Percentiles rank a stretch among this genome's conserved stretches.
Conservation (phyloP, 768 basidiomycete genomes). For the Gloeopeniophorella convolvens region DNA sequence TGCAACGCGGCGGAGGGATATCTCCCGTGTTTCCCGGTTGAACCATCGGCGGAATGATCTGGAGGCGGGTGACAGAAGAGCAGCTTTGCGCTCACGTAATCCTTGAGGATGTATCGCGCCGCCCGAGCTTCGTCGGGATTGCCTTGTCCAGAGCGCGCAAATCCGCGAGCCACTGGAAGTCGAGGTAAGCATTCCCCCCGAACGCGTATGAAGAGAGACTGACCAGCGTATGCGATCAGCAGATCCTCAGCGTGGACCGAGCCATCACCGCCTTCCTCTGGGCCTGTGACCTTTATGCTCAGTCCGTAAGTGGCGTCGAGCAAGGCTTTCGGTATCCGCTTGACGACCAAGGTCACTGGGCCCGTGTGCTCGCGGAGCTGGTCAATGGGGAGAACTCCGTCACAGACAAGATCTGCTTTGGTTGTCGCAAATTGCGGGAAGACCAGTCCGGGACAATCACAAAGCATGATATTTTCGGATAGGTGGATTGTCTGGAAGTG, state of each 20-base stretch:
- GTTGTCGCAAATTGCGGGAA: slow-evolving; percentile 98
- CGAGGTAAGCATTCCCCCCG: slow-evolving; percentile 7
- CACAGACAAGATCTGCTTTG: slow-evolving; percentile 91
- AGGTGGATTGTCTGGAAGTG: slow-evolving; percentile 98
- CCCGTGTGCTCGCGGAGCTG: slow-evolving; percentile 92
- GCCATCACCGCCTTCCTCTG: slow-evolving; percentile 84
- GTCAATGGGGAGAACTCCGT: slow-evolving; percentile 96
- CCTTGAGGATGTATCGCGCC: slow-evolving; percentile 88
- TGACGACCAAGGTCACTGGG: slow-evolving; percentile 69
- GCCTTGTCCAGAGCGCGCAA: slow-evolving; percentile 88
- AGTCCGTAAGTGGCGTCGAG: slow-evolving; percentile 91
- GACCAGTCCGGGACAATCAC: slow-evolving; percentile 96
- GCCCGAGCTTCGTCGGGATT: slow-evolving; percentile 96
- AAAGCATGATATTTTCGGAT: slow-evolving; percentile 79
- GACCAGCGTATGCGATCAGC: slow-evolving; percentile 87
- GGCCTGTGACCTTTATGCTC: slow-evolving; percentile 50
- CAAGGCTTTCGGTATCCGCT: slow-evolving; percentile 73
- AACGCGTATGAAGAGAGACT: slow-evolving; percentile 29
- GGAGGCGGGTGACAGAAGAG: slow-evolving; percentile 92
- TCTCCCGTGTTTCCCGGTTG: slow-evolving; percentile 63
- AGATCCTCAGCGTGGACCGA: slow-evolving; percentile 71
- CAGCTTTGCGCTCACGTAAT: slow-evolving; percentile 93
- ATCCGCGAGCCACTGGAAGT: slow-evolving; percentile 79
- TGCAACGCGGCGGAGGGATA: slow-evolving; percentile 49
- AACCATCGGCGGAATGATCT: slow-evolving; percentile 55